Conservation (phyloP, 1,284 basidiomycete genomes). For the Tylopilus orsonianus region DNA sequence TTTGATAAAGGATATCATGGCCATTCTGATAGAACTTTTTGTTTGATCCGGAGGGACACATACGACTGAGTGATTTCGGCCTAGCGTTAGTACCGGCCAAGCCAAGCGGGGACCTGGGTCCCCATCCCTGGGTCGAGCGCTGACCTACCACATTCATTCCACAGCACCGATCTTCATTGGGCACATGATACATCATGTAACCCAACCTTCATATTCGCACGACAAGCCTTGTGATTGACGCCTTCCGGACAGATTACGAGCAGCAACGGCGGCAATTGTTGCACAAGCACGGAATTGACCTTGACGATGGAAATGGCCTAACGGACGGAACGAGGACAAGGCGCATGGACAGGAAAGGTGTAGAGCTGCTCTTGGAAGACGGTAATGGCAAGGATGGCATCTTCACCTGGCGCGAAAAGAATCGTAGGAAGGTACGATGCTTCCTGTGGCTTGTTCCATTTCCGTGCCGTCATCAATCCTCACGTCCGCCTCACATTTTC, state of each 20-base stretch:
- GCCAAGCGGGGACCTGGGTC: constrained; percentile 26
- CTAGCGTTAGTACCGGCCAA: constrained; percentile 67
- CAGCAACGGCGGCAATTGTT: constrained; percentile 88
- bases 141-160: constrained; percentile 22
- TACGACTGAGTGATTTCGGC: constrained; percentile 95
- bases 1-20: constrained; percentile 29
- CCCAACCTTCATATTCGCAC: constrained; percentile 18
- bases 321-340: constrained; percentile 67
- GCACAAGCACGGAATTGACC: constrained; percentile 91
- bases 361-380: constrained; percentile 79
- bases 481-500: constrained; percentile 21
- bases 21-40: constrained; percentile 79
- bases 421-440: constrained; percentile 73
- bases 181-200: constrained; percentile 89
- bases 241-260: constrained; percentile 73
- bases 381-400: constrained; percentile 75
- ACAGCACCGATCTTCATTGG: constrained; percentile 83
- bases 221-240: constrained; percentile 22
- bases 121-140: constrained; percentile 14
- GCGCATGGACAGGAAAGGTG: constrained; percentile 74
- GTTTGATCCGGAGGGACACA: constrained; percentile 90
- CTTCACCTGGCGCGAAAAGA: constrained; percentile 93
- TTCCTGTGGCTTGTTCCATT: constrained; percentile 23
- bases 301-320: constrained; percentile 74
- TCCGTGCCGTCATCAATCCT: constrained; percentile 22